Conservation (phyloP, 2,329 filamentous ascomycete genomes). For the Trichophyton verrucosum region DNA sequence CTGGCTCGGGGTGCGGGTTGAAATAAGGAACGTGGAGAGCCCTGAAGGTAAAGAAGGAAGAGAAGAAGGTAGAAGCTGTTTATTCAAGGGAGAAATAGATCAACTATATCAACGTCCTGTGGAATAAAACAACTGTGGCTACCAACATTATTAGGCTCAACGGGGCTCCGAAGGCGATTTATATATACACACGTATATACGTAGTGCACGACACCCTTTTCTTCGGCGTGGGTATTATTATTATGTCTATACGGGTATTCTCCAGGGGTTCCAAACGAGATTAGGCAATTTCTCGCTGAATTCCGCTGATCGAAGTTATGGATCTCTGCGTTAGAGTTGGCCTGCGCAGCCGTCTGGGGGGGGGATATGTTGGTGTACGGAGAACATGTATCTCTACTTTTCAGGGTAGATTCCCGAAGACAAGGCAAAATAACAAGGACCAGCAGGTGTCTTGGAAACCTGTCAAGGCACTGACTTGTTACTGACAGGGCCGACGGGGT, state of each 20-base stretch:
- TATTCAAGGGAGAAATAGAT: constrained; percentile 1
- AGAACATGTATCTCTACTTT: neutral
- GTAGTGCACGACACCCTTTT: neutral
- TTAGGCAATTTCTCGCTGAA: neutral
- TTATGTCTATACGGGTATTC: neutral
- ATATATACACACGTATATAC: neutral
- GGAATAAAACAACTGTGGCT: neutral
- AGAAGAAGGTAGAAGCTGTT: neutral
- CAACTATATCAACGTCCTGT: neutral
- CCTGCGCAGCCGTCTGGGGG: neutral
- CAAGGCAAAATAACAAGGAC: neutral
- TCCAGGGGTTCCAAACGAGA: neutral
- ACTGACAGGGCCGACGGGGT: neutral
- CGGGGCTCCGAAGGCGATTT: neutral
- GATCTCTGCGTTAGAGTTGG: neutral
- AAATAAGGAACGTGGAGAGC: neutral
- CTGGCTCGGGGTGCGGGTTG: neutral
- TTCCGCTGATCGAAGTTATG: neutral
- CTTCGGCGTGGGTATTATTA: too few relatives aligned
- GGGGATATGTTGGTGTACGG: neutral
- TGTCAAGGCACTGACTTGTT: neutral
- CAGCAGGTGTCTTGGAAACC: neutral
- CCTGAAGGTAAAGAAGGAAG: neutral
- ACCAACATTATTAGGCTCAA: neutral
- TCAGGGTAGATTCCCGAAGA: neutral